Evolutionary conservation across 192 early-diverging fungal genomes (phyloP).

Genomic region (Kappamyces sp.): DNA sequence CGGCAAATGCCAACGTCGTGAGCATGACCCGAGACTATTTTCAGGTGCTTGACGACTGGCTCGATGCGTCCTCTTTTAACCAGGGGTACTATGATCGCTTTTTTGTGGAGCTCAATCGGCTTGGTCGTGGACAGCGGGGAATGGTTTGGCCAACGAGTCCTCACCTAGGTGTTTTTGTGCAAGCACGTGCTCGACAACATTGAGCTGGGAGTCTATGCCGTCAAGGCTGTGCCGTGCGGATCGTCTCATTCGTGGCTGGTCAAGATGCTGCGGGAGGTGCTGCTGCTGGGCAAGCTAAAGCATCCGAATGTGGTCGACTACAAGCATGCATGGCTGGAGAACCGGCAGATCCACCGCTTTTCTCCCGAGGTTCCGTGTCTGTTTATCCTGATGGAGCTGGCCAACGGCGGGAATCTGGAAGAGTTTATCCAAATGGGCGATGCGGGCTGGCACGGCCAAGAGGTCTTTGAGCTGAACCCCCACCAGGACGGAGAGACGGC

Average conservation of each 20-base stretch:
- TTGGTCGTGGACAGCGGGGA: constrained; percentile 86
- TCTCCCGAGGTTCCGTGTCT: constrained; percentile 86
- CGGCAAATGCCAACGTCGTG: too few species aligned
- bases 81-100: constrained; percentile 94
- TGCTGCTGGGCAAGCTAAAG: constrained; percentile 78
- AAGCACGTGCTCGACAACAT: constrained; percentile 31
- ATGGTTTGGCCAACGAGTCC: constrained; percentile 80
- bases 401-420: constrained; percentile 93
- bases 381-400: constrained; percentile 88
- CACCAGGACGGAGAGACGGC: constrained; percentile 19
- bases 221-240: constrained; percentile 93
- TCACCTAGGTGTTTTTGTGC: constrained; percentile 24
- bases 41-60: not conserved
- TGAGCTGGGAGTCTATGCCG: constrained; percentile 68
- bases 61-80: constrained; percentile 56
- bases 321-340: constrained; percentile 94
- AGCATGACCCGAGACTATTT: too few species aligned
- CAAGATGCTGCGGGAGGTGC: constrained; percentile 89
- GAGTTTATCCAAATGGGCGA: constrained; percentile 69
- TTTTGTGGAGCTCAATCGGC: constrained; percentile 79
- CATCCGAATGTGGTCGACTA: constrained; percentile 93
- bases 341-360: constrained; percentile 51
- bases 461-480: not conserved
- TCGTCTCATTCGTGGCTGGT: constrained; percentile 84
- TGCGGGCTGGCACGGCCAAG: not conserved